Conservation (phyloP, 202 grass and related monocot species). For the Schoenoplectus triqueter region DNA sequence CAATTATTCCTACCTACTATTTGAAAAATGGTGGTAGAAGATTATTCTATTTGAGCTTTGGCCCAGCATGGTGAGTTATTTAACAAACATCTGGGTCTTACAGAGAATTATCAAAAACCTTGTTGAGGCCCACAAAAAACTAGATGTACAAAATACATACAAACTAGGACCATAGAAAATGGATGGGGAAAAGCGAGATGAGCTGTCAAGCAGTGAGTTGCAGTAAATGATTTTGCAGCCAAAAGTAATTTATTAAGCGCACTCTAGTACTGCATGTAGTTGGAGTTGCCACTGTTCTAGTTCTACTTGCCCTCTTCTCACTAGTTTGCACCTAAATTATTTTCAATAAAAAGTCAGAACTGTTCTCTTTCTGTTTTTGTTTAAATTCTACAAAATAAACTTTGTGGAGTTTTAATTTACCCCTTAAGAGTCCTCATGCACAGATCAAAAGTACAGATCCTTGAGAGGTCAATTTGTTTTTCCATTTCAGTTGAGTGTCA, state of each 20-base stretch:
- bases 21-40: background rate
- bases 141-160: background rate
- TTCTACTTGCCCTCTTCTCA: conserved; percentile 18
- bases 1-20: conserved; percentile 29
- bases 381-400: background rate
- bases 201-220: conserved; percentile 31
- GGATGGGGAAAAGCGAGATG: background rate
- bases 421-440: too few species aligned
- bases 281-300: conserved; percentile 19
- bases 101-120: conserved; percentile 16
- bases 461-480: background rate
- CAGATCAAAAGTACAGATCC: too few species aligned
- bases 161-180: background rate
- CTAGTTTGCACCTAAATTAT: background rate
- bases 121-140: conserved; percentile 14
- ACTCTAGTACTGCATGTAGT: conserved; percentile 8
- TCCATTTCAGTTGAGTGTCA: background rate
- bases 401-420: too few species aligned
- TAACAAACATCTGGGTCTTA: conserved; percentile 16
- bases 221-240: conserved; percentile 34
- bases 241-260: conserved; percentile 39
- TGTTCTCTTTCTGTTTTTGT: background rate
- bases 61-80: conserved; percentile 22
- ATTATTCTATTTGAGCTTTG: conserved; percentile 32
- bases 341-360: background rate